Base-by-base conservation (phyloP, 257 asterid species). In the Ilex asprella region DNA sequence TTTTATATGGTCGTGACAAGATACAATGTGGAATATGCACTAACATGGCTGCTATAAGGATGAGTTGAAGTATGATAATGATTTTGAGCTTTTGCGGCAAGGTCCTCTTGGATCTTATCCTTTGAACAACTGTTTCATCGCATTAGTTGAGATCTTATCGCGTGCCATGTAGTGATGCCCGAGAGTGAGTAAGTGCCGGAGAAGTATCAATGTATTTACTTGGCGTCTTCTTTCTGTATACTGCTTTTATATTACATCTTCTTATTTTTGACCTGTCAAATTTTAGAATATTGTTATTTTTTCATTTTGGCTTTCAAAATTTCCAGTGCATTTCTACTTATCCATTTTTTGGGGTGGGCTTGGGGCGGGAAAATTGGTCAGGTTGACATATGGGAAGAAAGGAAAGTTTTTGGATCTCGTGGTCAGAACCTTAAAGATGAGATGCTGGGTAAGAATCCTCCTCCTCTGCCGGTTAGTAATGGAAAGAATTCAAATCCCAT, bases 341-440 rank as follows among this genome's bases (percentile, higher is more conserved):
- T 8, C 5, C 41, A 35, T 47, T 39, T 21, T 39, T 21, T 21
- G 27, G 27, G 61, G 39, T 16, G 41, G 63, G 58, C 44, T 12
- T 49, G 16, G 70, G 43, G 31, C 14, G 8, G 68, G 68, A 58
- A 59, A 61, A 43, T 65, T 31, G 66, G 30, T 67, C 78, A 93
- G 99, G 90, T 93, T 79, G 84, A 74, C 61, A 87, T 93, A 70
- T 89, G 97, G 97, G 96, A 89, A 71, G 95, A 89, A 54, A 80
- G 99, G 64, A 93, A 89, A 76, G 97, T 93, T 67, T 89, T 93
- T 71, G 99, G 99, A 57, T 93, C 99, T 43, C 81, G 93, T 77
- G 92, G 95, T 63, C 95, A 84, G 78, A 84, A 74, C 82, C 89
- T 93, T 53, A 86, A 82, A 81, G 84, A 82, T 77, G 92, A 86